A percentile compares a stretch with the other conserved stretches of the same genome.
These are phyloP conservation scores for Chlamydomonas reinhardtii DNA, from an alignment of 163 green algal species.

Conservation along the genomic window DNA sequence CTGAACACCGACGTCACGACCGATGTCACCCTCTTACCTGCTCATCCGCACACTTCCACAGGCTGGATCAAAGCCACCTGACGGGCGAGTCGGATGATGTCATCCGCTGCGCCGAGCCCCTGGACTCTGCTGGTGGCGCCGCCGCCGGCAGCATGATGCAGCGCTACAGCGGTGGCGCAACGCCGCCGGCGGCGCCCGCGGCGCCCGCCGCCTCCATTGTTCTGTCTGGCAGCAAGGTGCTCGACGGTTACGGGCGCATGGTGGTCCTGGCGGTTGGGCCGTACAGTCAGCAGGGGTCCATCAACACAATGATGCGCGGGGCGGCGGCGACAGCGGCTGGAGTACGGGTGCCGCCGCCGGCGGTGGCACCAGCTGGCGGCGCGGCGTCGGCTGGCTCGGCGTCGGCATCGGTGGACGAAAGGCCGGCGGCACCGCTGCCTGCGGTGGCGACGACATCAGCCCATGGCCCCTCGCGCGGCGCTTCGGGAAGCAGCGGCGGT, in stretches of 20 bases:
- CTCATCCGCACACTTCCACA: constrained; percentile 51
- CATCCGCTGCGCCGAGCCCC: not conserved
- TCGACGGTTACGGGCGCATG: constrained; percentile 82
- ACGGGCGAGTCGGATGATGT: constrained; percentile 90
- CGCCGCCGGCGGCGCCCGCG: not conserved
- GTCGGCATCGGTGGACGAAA: too few species aligned
- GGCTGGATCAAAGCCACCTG: constrained; percentile 90
- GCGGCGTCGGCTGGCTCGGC: not conserved
- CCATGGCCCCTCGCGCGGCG: too few species aligned
- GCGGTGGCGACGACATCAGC: too few species aligned
- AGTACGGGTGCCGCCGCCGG: not conserved
- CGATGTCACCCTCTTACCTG: too few species aligned
- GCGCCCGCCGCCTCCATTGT: constrained; percentile 52
- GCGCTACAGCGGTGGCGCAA: too few species aligned
- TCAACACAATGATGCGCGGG: constrained; percentile 46
- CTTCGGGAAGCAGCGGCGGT: too few species aligned
- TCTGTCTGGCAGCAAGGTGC: constrained; percentile 77
- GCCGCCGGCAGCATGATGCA: too few species aligned
- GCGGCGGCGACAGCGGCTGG: too few species aligned
- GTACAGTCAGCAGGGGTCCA: constrained; percentile 77
- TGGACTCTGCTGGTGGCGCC: not conserved
- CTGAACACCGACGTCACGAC: too few species aligned
- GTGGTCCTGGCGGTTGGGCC: constrained; percentile 87
- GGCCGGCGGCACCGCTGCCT: too few species aligned
- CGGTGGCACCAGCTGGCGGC: constrained; percentile 3